These are phyloP conservation scores for Barbatosphaeria neglecta DNA, from an alignment of 495 filamentous ascomycete species.

Conservation along the genomic window DNA sequence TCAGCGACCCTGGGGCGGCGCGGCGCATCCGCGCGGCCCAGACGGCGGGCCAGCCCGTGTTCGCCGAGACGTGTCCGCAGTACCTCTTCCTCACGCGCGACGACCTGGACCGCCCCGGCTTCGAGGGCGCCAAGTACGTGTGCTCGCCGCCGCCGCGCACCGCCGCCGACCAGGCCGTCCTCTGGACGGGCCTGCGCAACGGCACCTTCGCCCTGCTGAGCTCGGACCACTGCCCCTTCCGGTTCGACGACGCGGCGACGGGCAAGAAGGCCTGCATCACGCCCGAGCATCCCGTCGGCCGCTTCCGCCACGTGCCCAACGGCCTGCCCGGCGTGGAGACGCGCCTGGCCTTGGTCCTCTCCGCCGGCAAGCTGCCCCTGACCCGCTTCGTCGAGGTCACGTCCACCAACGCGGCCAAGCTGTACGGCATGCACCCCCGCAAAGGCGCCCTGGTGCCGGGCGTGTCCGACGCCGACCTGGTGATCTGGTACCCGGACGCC, in stretches of 20 bases:
- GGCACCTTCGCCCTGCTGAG: conserved; percentile 41
- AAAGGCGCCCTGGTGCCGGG: conserved; percentile 48
- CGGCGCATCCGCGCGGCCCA: conserved; percentile 45
- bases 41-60: conserved; percentile 41
- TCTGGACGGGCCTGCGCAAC: conserved; percentile 35
- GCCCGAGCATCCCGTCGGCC: conserved; percentile 30
- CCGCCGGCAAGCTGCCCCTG: conserved; percentile 32
- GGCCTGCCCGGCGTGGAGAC: conserved; percentile 52
- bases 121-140: conserved; percentile 43
- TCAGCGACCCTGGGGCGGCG: conserved; percentile 39
- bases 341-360: conserved; percentile 36
- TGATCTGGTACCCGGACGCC: conserved; percentile 40
- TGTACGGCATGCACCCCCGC: conserved; percentile 44
- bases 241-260: conserved; percentile 33
- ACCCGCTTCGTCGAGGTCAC: conserved; percentile 50
- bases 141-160: conserved; percentile 33
- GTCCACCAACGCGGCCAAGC: conserved; percentile 45
- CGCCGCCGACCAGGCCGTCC: conserved; percentile 26
- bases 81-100: conserved; percentile 50
- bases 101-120: conserved; percentile 35
- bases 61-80: conserved; percentile 55
- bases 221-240: conserved; percentile 45
- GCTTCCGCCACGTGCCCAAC: conserved; percentile 46
- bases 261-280: conserved; percentile 37
- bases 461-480: conserved; percentile 40